Evolutionary conservation across 495 filamentous ascomycete species (phyloP).

Genomic region (Lasiosphaeria hispida): DNA sequence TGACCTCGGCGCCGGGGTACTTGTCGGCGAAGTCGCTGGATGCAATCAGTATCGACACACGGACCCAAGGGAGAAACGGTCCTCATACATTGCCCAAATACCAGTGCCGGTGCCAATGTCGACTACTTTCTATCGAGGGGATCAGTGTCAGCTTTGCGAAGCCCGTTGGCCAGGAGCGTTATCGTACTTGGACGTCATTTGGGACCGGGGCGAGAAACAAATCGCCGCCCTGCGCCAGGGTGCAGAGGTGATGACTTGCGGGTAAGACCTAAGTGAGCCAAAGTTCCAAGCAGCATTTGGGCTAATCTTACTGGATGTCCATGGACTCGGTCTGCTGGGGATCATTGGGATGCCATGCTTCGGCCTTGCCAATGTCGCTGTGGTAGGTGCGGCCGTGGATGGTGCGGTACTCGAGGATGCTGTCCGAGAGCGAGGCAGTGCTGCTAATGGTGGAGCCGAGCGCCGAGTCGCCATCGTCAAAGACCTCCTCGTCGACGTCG

Average conservation of each 20-base stretch:
- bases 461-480: no score
- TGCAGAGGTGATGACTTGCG: no score
- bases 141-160: not conserved
- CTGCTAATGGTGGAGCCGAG: no score
- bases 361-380: slow-evolving; percentile 26
- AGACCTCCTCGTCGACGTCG: no score
- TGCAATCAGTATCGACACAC: not conserved
- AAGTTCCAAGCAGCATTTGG: no score
- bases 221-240: no score
- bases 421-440: no score
- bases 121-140: slow-evolving; percentile 47
- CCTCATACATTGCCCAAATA: slow-evolving; percentile 43
- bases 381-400: slow-evolving; percentile 43
- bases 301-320: no score
- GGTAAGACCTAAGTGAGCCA: no score
- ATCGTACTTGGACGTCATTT: no score
- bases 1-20: slow-evolving; percentile 51
- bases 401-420: slow-evolving; percentile 42
- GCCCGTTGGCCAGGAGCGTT: not conserved
- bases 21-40: slow-evolving; percentile 43
- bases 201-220: no score
- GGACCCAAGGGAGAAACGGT: not conserved
- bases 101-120: slow-evolving; percentile 69
- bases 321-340: not conserved
- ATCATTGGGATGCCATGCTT: slow-evolving; percentile 30